Base-by-base conservation (phyloP, 2,329 filamentous ascomycete species). In the Paraconiothyrium brasiliense region DNA sequence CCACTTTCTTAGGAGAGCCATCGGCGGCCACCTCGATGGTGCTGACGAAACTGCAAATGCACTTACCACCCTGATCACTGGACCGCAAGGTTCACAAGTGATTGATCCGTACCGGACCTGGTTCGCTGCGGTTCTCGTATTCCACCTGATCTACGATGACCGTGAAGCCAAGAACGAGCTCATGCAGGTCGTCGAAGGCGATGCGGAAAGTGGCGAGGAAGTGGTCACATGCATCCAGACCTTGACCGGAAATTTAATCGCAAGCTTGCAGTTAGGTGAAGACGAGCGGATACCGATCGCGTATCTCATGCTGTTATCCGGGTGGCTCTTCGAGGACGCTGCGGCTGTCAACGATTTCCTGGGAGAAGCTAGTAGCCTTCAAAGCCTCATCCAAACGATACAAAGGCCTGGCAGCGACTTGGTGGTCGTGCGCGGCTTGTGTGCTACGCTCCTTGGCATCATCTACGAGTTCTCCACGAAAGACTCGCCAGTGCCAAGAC, bases 381-480 rank as follows among this genome's bases (percentile, higher is more conserved):
- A 97, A 72, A 91, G 89, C 48, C 83, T 97, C 35, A 88, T 95
- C 14, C 91, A 95, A 70, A 87, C 89, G 32, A 88, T 92, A 74
- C 85, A 67, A 72, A 83, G 72, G 79, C 85, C 74, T 7, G 76
- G 77, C 10, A 68, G 65, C 32, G 87, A 87, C 13, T 89, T 89
- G 61, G 83, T 87, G 22, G 82, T 97, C 35, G 84, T 94, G 14
- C 91, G 92, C 67, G 95, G 95, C 1, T 84, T 99, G 13, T 93
- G 91, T 75, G 91, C 93, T 16, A 89, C 93, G 75, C 82, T 99
- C 0, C 84, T 98, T 1, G 95, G 94, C 10, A 90, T 96, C 22
- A 86, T 95, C 4, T 99, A 98, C 76, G 95, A 99, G 73, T 99
- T 98, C 73, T 98, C 94, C 10, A 97, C 94, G 0, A 97, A 97